These are phyloP conservation scores for Globisporangium cylindrosporum DNA, from an alignment of 352 stramenopile genomes.

Conservation along the genomic window DNA sequence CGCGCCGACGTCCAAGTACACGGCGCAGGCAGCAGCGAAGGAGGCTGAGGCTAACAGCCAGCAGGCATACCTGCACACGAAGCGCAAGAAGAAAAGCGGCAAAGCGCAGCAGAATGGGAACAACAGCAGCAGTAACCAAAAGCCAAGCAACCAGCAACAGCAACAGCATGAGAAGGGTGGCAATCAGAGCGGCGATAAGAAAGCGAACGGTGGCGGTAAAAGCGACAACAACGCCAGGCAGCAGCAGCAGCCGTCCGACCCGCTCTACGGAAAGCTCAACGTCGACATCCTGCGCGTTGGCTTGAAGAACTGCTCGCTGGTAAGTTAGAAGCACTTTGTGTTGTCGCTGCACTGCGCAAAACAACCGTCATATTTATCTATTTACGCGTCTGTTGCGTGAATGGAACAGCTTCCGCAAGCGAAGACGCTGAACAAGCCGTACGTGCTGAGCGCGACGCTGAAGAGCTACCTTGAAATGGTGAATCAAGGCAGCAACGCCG, in stretches of 20 bases:
- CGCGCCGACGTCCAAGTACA: conserved; percentile 60
- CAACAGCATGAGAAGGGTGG: not conserved
- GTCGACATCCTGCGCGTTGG: conserved; percentile 46
- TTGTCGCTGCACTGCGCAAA: not conserved
- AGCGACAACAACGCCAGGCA: conserved; percentile 14
- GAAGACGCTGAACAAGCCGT: conserved; percentile 23
- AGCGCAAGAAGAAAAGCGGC: conserved; percentile 42
- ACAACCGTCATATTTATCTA: not conserved
- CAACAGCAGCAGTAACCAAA: not conserved
- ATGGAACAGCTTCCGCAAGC: conserved; percentile 26
- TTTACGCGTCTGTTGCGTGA: not conserved
- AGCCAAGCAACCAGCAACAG: conserved; percentile 5
- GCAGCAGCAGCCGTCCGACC: conserved; percentile 23
- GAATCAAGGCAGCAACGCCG: conserved; percentile 13
- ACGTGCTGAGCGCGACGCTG: conserved; percentile 30
- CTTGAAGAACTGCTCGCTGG: conserved; percentile 71
- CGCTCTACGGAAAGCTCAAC: conserved; percentile 56
- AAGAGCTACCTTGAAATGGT: conserved; percentile 39
- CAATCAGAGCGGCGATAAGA: not conserved
- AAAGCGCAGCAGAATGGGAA: conserved; percentile 10
- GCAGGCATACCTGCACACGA: conserved; percentile 69
- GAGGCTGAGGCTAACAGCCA: conserved; percentile 34
- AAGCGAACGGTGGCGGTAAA: conserved; percentile 12
- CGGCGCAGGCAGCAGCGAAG: conserved; percentile 44
- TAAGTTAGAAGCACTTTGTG: conserved; percentile 18